Percentiles rank a stretch among this genome's conserved stretches.
phyloP scores from a whole-genome alignment of 331 rosid species.

The Saraca asoca region DNA sequence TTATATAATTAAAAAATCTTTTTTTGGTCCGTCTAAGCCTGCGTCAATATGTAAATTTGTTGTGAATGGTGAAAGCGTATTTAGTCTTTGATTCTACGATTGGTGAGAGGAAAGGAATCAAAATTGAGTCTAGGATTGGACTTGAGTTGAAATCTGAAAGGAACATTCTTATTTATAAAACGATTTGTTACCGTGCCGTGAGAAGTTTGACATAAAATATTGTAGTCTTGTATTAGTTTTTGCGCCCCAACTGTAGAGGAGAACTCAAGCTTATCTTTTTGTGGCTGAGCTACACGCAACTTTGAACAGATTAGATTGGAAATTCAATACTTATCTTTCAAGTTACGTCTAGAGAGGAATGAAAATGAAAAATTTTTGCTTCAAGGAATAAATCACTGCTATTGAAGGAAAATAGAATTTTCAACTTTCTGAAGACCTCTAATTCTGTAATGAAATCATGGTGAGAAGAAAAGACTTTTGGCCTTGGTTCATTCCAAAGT shows the following conservation, averaged over 20 bases:
- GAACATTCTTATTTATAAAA: too few species aligned
- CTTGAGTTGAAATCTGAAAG: slow-evolving; percentile 8
- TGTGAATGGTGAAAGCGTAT: too few species aligned
- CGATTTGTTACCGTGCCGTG: too few species aligned
- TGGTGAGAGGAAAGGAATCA: slow-evolving; percentile 25
- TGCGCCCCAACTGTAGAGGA: slow-evolving; percentile 1
- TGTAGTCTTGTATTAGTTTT: neutral
- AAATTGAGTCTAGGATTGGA: neutral
- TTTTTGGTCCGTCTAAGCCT: neutral
- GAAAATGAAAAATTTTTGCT: slow-evolving; percentile 29
- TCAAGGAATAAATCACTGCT: neutral
- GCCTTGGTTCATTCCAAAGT: neutral
- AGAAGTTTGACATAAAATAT: too few species aligned
- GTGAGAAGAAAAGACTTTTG: neutral
- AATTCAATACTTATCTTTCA: slow-evolving; percentile 14
- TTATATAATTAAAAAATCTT: neutral
- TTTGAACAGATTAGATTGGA: slow-evolving; percentile 17
- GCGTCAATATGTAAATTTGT: too few species aligned
- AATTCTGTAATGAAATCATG: slow-evolving; percentile 5
- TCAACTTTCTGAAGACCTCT: slow-evolving; percentile 19
- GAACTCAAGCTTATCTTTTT: neutral
- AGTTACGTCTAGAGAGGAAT: slow-evolving; percentile 25
- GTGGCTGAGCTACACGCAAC: slow-evolving; percentile 10
- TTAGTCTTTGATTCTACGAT: neutral
- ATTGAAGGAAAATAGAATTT: slow-evolving; percentile 14